A percentile compares a stretch with the other conserved stretches of the same genome.
These are phyloP conservation scores for Pilatotrama ljubarskyi DNA, from an alignment of 768 basidiomycete genomes.

Conservation along the genomic window DNA sequence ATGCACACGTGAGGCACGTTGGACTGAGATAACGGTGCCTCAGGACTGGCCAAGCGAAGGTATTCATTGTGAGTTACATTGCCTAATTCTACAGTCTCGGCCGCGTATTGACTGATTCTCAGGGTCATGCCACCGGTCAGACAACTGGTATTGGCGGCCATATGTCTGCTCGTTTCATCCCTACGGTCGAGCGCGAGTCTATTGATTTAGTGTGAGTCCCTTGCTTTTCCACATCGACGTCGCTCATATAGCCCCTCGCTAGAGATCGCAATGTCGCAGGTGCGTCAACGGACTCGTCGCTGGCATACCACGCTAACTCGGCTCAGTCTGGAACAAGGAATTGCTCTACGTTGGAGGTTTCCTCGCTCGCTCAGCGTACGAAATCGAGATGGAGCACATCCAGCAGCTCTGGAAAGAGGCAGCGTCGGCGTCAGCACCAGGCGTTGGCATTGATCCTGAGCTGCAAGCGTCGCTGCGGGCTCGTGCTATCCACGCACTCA, in stretches of 20 bases:
- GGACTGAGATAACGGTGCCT: not conserved
- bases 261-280: constrained; percentile 83
- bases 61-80: constrained; percentile 72
- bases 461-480: constrained; percentile 51
- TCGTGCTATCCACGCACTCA: constrained; percentile 75
- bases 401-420: constrained; percentile 60
- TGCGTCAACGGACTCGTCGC: constrained; percentile 34
- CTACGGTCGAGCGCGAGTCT: constrained; percentile 93
- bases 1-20: not conserved
- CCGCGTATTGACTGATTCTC: not conserved
- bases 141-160: constrained; percentile 81
- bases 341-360: constrained; percentile 83
- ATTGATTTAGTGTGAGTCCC: constrained; percentile 79
- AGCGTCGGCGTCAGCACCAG: constrained; percentile 27
- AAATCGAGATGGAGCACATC: constrained; percentile 70
- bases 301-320: constrained; percentile 2
- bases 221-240: not conserved
- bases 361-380: constrained; percentile 80
- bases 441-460: constrained; percentile 30
- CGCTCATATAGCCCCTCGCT: not conserved
- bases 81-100: not conserved
- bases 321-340: constrained; percentile 85
- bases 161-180: constrained; percentile 83
- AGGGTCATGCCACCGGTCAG: constrained; percentile 91
- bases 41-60: constrained; percentile 65